Percentiles rank a stretch among this genome's conserved stretches.
These are phyloP conservation scores for Penicillium herquei DNA, from an alignment of 495 filamentous ascomycete genomes.

Conservation along the genomic window DNA sequence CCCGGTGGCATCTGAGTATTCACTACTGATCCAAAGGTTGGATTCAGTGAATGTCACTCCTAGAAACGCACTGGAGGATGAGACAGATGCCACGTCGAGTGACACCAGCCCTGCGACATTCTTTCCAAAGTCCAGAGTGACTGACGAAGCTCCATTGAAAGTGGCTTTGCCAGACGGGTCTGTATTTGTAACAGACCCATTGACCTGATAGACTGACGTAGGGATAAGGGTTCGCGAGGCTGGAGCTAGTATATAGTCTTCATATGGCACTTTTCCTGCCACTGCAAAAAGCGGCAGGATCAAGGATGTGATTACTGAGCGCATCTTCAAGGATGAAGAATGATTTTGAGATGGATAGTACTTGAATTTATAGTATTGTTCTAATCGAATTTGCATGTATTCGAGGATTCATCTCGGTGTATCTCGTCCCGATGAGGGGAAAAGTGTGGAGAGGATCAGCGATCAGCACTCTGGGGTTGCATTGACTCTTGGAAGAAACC, in stretches of 20 bases:
- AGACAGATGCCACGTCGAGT: constrained; percentile 26
- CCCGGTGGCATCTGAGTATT: constrained; percentile 41
- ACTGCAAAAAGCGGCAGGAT: constrained; percentile 5
- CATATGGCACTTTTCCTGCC: constrained; percentile 17
- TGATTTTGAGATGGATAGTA: too few relatives aligned
- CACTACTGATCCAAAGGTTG: constrained; percentile 39
- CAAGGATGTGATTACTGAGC: constrained; percentile 17
- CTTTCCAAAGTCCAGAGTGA: constrained; percentile 47
- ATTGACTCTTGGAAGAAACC: too few relatives aligned
- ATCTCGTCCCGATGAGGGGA: too few relatives aligned
- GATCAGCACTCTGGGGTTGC: too few relatives aligned
- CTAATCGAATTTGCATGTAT: too few relatives aligned
- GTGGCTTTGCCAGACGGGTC: constrained; percentile 2
- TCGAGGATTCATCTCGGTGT: too few relatives aligned
- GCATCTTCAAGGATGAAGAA: too few relatives aligned
- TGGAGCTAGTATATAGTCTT: constrained; percentile 45
- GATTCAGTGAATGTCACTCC: constrained; percentile 46
- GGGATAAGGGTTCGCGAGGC: constrained; percentile 31
- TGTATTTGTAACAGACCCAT: constrained; percentile 37
- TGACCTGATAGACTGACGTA: constrained; percentile 30
- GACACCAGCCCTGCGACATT: constrained; percentile 44
- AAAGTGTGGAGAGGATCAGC: too few relatives aligned
- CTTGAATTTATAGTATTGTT: too few relatives aligned
- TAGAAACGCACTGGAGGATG: constrained; percentile 33
- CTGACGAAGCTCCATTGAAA: constrained; percentile 28